Percentiles rank a stretch among this genome's conserved stretches.
These are phyloP conservation scores for Adansonia gregorii DNA, from an alignment of 441 rosid species.

Conservation along the genomic window DNA sequence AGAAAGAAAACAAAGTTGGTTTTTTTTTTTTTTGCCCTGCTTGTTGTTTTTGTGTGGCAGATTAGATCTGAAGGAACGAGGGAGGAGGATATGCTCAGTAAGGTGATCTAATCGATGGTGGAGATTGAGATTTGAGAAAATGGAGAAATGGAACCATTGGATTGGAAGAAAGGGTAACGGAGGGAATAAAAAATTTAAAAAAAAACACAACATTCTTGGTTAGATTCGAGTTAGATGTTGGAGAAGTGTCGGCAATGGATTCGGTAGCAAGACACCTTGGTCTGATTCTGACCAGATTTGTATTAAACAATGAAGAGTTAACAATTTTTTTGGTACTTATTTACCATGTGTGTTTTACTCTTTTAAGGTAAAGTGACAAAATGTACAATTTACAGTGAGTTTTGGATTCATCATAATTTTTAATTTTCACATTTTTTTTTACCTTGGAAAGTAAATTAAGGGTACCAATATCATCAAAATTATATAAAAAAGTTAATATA, in stretches of 20 bases:
- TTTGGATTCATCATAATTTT: too few species aligned
- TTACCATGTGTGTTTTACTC: too few species aligned
- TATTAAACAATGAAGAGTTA: background rate
- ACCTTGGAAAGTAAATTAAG: too few species aligned
- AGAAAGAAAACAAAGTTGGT: conserved; percentile 23
- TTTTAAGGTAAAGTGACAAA: too few species aligned
- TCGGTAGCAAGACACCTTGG: background rate
- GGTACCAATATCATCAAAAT: too few species aligned
- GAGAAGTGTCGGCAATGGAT: conserved; percentile 60
- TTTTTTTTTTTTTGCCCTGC: too few species aligned
- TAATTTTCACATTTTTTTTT: too few species aligned
- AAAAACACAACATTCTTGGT: background rate
- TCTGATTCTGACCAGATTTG: background rate
- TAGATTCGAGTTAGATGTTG: conserved; percentile 32
- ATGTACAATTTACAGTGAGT: too few species aligned
- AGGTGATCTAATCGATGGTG: conserved; percentile 56
- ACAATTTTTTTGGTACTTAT: too few species aligned
- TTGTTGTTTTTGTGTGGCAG: background rate
- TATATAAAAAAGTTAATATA: too few species aligned
- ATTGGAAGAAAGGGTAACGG: conserved; percentile 25
- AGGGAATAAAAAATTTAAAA: conserved; percentile 14
- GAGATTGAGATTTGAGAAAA: conserved; percentile 52
- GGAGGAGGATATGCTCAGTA: conserved; percentile 12
- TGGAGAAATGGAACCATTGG: conserved; percentile 43
- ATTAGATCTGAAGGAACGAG: conserved; percentile 42